Conservation (phyloP, 805 yeast species). For the Wickerhamomyces queroliae region DNA sequence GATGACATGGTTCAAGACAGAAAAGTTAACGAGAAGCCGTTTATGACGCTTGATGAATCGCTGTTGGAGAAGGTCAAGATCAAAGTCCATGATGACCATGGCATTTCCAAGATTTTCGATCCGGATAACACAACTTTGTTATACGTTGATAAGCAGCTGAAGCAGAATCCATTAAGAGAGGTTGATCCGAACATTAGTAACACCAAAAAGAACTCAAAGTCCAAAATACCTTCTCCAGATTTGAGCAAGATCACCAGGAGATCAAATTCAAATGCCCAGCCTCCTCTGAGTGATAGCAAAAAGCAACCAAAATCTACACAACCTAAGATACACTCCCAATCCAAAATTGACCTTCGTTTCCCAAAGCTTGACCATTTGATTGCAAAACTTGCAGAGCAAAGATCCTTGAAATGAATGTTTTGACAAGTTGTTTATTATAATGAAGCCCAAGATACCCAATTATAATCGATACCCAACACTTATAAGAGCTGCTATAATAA, state of each 20-base stretch:
- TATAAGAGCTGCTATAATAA: too few species aligned
- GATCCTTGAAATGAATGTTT: not conserved
- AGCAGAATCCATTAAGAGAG: not conserved
- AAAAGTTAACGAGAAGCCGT: too few species aligned
- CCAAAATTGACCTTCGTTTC: slow-evolving; percentile 11
- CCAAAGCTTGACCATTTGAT: slow-evolving; percentile 6
- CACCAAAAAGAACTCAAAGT: not conserved
- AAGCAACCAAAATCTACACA: not conserved
- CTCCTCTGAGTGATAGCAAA: not conserved
- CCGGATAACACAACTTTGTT: slow-evolving; percentile 8
- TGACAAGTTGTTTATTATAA: too few species aligned
- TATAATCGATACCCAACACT: too few species aligned
- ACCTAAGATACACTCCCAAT: slow-evolving; percentile 2
- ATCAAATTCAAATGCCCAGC: not conserved
- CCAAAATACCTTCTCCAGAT: too few species aligned
- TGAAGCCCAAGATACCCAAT: too few species aligned
- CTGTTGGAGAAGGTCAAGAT: not conserved
- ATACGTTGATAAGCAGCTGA: not conserved
- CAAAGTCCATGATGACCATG: not conserved
- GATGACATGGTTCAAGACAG: too few species aligned
- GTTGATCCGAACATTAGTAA: not conserved
- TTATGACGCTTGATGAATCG: not conserved
- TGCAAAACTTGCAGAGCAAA: not conserved
- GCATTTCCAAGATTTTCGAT: slow-evolving; percentile 9
- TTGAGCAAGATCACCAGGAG: too few species aligned